phyloP scores from a whole-genome alignment of 192 early-diverging fungal species.

The Diversispora eburnea region DNA sequence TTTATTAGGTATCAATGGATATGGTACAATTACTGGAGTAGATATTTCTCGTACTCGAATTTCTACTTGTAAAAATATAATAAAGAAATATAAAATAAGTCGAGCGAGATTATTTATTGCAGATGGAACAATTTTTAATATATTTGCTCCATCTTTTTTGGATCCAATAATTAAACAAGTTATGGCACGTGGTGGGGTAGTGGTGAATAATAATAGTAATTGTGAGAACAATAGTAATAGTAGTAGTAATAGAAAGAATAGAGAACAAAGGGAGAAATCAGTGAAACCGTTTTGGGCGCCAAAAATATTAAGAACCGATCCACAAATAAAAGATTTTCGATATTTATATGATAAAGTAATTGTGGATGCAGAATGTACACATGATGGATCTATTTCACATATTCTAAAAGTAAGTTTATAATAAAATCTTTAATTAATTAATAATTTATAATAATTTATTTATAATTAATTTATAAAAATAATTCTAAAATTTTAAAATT shows the following conservation, averaged over 20 bases:
- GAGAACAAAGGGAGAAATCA: not conserved
- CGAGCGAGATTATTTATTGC: slow-evolving; percentile 66
- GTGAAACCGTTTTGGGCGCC: slow-evolving; percentile 74
- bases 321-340: slow-evolving; percentile 66
- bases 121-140: slow-evolving; percentile 80
- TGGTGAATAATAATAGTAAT: not conserved
- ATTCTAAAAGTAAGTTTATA: slow-evolving; percentile 51
- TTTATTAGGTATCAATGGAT: slow-evolving; percentile 51
- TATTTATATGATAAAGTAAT: slow-evolving; percentile 63
- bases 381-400: slow-evolving; percentile 86
- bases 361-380: slow-evolving; percentile 74
- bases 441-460: not conserved
- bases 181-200: not conserved
- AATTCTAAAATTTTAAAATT: not conserved
- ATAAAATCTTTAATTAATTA: not conserved
- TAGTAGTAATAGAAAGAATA: slow-evolving; percentile 7
- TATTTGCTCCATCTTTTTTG: slow-evolving; percentile 57
- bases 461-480: not conserved
- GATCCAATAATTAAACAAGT: slow-evolving; percentile 18
- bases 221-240: slow-evolving; percentile 3
- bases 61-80: slow-evolving; percentile 66
- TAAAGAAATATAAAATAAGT: slow-evolving; percentile 67
- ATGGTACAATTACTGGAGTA: slow-evolving; percentile 90
- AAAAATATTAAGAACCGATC: slow-evolving; percentile 59
- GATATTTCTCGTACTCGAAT: slow-evolving; percentile 75